Percentiles rank a stretch among this genome's conserved stretches.
phyloP scores from a whole-genome alignment of 768 basidiomycete genomes.

The Phlebiopsis gigantea region DNA sequence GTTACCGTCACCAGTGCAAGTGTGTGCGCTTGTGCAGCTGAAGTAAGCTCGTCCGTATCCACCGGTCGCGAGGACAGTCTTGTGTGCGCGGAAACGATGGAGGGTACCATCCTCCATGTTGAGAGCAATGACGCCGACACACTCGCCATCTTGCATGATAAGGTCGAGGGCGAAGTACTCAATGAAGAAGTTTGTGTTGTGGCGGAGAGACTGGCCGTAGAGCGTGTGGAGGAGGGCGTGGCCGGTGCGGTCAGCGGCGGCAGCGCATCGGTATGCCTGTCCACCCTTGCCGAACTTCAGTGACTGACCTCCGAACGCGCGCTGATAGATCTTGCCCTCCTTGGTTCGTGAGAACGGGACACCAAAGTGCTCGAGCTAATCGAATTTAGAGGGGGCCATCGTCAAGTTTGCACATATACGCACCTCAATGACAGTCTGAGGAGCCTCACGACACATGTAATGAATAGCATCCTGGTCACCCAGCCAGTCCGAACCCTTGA shows the following conservation, averaged over 20 bases:
- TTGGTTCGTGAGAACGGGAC: slow-evolving; percentile 98
- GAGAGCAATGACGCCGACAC: slow-evolving; percentile 97
- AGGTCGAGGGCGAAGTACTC: slow-evolving; percentile 99
- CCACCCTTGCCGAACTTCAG: slow-evolving; percentile 97
- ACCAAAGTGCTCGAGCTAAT: slow-evolving; percentile 94
- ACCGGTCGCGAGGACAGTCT: slow-evolving; percentile 97
- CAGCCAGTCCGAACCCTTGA: slow-evolving; percentile 99
- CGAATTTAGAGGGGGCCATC: neutral
- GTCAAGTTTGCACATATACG: slow-evolving; percentile 4
- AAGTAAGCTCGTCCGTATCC: slow-evolving; percentile 99
- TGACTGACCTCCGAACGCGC: slow-evolving; percentile 98
- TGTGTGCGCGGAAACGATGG: slow-evolving; percentile 97
- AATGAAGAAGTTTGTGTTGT: slow-evolving; percentile 99
- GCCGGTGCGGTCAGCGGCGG: slow-evolving; percentile 97
- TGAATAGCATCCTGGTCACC: slow-evolving; percentile 99
- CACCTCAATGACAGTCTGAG: slow-evolving; percentile 89
- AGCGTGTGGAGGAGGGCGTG: slow-evolving; percentile 98
- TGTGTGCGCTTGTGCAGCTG: slow-evolving; percentile 97
- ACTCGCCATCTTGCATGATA: slow-evolving; percentile 98
- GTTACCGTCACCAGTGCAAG: slow-evolving; percentile 98
- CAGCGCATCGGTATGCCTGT: slow-evolving; percentile 98
- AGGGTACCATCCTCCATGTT: slow-evolving; percentile 99
- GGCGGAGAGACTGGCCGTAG: slow-evolving; percentile 97
- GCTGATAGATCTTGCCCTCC: slow-evolving; percentile 99
- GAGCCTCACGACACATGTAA: slow-evolving; percentile 99